Evolutionary conservation across 306 rosid species (phyloP), one percentile per base, ranked within the genome.

Genomic region (Malus asiatica): DNA sequence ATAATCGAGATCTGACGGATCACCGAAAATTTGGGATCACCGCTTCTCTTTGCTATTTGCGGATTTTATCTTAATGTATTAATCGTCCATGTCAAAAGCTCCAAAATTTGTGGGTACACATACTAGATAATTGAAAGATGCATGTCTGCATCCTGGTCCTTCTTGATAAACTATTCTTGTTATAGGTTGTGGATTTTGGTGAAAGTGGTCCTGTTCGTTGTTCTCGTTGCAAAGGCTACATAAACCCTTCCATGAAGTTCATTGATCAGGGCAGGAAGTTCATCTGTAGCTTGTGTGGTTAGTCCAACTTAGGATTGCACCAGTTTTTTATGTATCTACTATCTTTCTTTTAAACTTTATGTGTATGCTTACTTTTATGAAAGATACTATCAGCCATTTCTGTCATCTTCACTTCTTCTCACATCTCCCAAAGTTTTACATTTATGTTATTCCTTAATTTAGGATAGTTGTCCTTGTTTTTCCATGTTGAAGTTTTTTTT

Each of bases 191-290:
- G 70, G 98, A 95, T 83, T 90, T 95, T 85, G 98, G 96, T 86
- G 98, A 92, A 82, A 76, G 92, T 74, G 98, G 98, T 81, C 98
- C 98, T 68, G 91, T 95, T 55, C 97, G 98, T 72, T 92, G 98
- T 86, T 90, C 97, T 72, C 96, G 98, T 33, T 95, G 98, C 94
- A 95, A 92, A 88, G 96, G 92, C 72, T 95, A 95, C 79, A 83
- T 95, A 68, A 95, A 95, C 81, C 97, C 98, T 74, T 95, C 89
- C 81, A 95, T 95, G 97, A 95, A 92, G 85, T 95, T 95, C 77
- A 82, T 92, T 80, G 98, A 92, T 81, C 98, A 92, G 82, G 98
- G 98, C 88, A 88, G 93, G 83, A 93, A 83, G 72, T 95, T 95
- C 83, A 86, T 88, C 86, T 95, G 98, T 87, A 92, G 90, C 81